These are phyloP conservation scores for Grigorovia jiainica DNA, from an alignment of 805 yeast species.

Conservation along the genomic window DNA sequence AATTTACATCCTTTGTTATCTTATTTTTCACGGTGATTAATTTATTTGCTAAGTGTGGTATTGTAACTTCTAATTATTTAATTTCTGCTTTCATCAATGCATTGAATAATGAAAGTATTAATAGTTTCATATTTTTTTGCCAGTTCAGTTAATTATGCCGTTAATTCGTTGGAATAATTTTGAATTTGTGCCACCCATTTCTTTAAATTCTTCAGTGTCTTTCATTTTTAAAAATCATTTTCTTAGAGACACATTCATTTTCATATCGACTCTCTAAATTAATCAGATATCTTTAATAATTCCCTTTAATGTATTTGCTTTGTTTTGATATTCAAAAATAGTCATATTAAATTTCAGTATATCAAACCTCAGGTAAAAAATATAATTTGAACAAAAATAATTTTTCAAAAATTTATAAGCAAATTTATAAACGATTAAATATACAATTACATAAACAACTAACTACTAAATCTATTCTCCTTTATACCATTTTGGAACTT, in stretches of 20 bases:
- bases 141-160: constrained; percentile 31
- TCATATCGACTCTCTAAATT: constrained; percentile 22
- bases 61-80: constrained; percentile 10
- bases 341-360: constrained; percentile 20
- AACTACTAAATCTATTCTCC: too few relatives aligned
- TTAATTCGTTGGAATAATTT: constrained; percentile 32
- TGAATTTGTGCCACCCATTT: constrained; percentile 24
- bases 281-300: constrained; percentile 25
- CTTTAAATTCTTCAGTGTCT: constrained; percentile 18
- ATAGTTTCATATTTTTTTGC: constrained; percentile 32
- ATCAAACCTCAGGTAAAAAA: too few relatives aligned
- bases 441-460: too few relatives aligned
- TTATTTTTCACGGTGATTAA: constrained; percentile 26
- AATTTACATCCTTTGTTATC: constrained; percentile 31
- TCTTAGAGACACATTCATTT: constrained; percentile 22
- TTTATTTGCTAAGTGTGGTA: constrained; percentile 16
- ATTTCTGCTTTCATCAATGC: constrained; percentile 28
- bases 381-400: too few relatives aligned
- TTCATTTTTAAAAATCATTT: constrained; percentile 21
- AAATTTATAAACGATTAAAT: too few relatives aligned
- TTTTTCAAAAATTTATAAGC: too few relatives aligned
- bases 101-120: constrained; percentile 31
- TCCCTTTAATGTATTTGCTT: constrained; percentile 24
- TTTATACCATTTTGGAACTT: too few relatives aligned
- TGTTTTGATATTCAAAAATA: constrained; percentile 34